Evolutionary conservation across 192 early-diverging fungal species (phyloP), one percentile per base, ranked within the genome.

Genomic region (Coemansia sp.): DNA sequence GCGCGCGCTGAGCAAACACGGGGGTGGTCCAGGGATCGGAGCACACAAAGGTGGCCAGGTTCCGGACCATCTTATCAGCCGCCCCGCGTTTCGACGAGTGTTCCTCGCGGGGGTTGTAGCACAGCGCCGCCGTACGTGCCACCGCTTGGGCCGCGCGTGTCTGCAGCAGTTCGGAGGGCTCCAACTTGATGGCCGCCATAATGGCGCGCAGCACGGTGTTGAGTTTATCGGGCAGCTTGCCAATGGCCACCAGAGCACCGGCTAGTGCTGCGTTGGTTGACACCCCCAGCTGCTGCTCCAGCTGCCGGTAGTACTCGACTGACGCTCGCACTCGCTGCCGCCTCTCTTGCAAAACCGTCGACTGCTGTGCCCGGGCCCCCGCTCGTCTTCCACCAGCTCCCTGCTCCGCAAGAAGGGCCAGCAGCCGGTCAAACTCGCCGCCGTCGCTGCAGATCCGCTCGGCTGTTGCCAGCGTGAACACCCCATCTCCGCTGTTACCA

Each of bases 11-110:
- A 7, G 71, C 80, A 73, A 84, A 76, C 65, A 90, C 86, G 7
- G 92, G 90, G 37, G 91, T 92, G 2, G 80, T 81, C 32, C 83
- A 72, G 4, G 91, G 87, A 64, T 99, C 96, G 4, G 89, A 87
- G 65, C 96, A 98, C 16, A 94, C 83, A 58, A 94, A 91, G 2
- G 88, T 88, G 16, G 88, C 89, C 60, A 98, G 62, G 69, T 99
- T 99, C 45, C 90, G 91, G 56, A 95, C 75, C 43, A 99, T 86
- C 71, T 98, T 95, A 45, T 96, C 96, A 4, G 85, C 90, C 0
- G 93, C 88, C 32, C 71, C 84, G 2, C 48, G 76, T 11, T 71
- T 22, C 20, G 22, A 59, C 44, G 62, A 40, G 14, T 32, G 53
- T 9, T 45, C 13, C 6, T 64, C 59, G 19, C 63, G 57, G 38